These are phyloP conservation scores for Microbotryum saponariae DNA, from an alignment of 1,284 basidiomycete species.

Conservation along the genomic window DNA sequence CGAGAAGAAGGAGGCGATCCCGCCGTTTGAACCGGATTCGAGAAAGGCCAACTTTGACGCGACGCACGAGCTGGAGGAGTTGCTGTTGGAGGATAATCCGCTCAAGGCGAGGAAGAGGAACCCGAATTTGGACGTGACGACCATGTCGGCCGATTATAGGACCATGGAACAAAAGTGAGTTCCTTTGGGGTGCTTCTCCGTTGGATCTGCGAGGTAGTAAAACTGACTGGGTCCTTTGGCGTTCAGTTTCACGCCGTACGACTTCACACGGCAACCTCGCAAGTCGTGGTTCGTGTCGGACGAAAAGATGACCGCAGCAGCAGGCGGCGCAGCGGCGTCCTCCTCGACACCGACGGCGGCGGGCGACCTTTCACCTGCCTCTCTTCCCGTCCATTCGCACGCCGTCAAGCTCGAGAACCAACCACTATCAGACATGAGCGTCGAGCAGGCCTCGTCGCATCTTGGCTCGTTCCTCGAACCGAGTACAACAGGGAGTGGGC, in stretches of 20 bases:
- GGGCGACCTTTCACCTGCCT: background rate
- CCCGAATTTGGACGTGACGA: slow-evolving; percentile 74
- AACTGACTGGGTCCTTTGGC: too few relatives aligned
- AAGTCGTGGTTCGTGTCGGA: slow-evolving; percentile 28
- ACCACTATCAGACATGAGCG: slow-evolving; percentile 18
- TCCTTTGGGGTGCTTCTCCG: too few relatives aligned
- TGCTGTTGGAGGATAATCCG: slow-evolving; percentile 92
- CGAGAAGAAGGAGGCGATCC: slow-evolving; percentile 65
- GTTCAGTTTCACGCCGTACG: slow-evolving; percentile 28
- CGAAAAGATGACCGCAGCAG: slow-evolving; percentile 5
- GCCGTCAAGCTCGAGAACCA: slow-evolving; percentile 26
- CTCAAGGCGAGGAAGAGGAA: slow-evolving; percentile 89
- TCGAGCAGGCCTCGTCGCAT: background rate
- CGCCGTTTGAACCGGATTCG: slow-evolving; percentile 91
- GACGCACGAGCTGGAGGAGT: slow-evolving; percentile 95
- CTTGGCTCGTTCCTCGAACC: background rate
- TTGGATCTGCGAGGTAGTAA: too few relatives aligned
- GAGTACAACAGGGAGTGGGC: background rate
- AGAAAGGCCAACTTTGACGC: slow-evolving; percentile 99
- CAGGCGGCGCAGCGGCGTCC: background rate
- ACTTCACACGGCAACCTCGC: slow-evolving; percentile 25
- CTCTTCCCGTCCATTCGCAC: slow-evolving; percentile 4
- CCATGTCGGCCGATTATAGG: slow-evolving; percentile 78
- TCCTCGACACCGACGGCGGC: background rate
- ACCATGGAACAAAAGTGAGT: slow-evolving; percentile 93